Evolutionary conservation across 495 filamentous ascomycete genomes (phyloP).

Genomic region (Penicillium paradoxum): DNA sequence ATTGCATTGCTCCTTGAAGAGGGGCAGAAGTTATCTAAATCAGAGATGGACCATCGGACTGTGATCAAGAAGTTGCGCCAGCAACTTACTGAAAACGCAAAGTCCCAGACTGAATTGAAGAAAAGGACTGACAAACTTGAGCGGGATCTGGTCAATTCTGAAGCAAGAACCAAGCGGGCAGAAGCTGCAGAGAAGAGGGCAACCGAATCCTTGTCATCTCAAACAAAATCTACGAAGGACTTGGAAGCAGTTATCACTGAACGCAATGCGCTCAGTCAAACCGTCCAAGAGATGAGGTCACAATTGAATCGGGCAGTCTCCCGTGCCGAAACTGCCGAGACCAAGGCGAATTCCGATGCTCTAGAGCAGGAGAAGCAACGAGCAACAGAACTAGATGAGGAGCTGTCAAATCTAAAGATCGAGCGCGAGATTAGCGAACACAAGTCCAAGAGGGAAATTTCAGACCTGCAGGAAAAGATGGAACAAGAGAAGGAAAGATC

Average conservation of each 20-base stretch:
- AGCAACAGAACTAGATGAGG: conserved; percentile 64
- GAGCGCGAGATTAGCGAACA: conserved; percentile 74
- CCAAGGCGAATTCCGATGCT: conserved; percentile 60
- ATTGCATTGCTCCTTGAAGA: conserved; percentile 88
- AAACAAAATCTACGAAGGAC: conserved; percentile 66
- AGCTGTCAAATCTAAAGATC: conserved; percentile 63
- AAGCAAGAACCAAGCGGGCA: conserved; percentile 57
- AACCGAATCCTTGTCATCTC: conserved; percentile 57
- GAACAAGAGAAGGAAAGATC: conserved; percentile 72
- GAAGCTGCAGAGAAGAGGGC: conserved; percentile 63
- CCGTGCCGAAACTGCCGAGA: conserved; percentile 63
- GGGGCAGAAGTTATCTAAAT: conserved; percentile 81
- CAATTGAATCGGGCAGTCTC: conserved; percentile 65
- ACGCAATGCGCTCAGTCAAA: conserved; percentile 57
- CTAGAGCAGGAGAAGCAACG: conserved; percentile 64
- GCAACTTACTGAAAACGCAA: conserved; percentile 53
- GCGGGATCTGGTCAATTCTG: conserved; percentile 51
- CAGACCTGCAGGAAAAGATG: conserved; percentile 62
- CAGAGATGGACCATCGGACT: conserved; percentile 75
- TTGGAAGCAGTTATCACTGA: conserved; percentile 62
- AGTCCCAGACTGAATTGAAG: conserved; percentile 39
- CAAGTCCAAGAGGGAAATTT: conserved; percentile 61
- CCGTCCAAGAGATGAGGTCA: conserved; percentile 63
- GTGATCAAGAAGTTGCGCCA: conserved; percentile 83
- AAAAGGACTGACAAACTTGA: conserved; percentile 63